A percentile compares a stretch with the other conserved stretches of the same genome.
These are phyloP conservation scores for Fusarium chlamydosporum DNA, from an alignment of 2,329 filamentous ascomycete genomes.

Conservation along the genomic window DNA sequence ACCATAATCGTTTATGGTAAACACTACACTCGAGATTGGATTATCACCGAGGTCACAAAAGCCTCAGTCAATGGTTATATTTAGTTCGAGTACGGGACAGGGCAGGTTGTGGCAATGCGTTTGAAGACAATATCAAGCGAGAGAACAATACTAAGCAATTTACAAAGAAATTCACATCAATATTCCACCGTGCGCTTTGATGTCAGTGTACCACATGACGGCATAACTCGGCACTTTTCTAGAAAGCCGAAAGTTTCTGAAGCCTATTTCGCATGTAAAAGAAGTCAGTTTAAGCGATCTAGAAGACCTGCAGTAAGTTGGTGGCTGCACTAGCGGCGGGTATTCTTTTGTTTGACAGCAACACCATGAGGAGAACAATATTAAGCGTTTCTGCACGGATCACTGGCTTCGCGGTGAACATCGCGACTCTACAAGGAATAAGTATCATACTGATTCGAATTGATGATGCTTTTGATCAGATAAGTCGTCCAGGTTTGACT, in stretches of 20 bases:
- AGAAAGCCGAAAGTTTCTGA: neutral
- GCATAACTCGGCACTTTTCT: neutral
- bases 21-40: neutral
- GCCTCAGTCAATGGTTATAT: neutral
- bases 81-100: neutral
- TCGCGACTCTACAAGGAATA: constrained; percentile 22
- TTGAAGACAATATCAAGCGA: constrained; percentile 47
- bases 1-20: neutral
- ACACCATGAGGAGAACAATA: constrained; percentile 50
- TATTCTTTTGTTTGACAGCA: constrained; percentile 31
- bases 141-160: constrained; percentile 52
- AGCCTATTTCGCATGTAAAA: constrained; percentile 3
- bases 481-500: constrained; percentile 5
- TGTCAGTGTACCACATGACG: constrained; percentile 18
- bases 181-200: constrained; percentile 19
- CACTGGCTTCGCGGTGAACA: constrained; percentile 28
- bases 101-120: constrained; percentile 14
- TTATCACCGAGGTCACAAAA: neutral
- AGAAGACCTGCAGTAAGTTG: constrained; percentile 12
- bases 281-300: constrained; percentile 8
- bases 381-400: constrained; percentile 42
- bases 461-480: neutral
- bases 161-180: constrained; percentile 33
- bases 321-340: constrained; percentile 23
- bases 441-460: neutral